Percentiles rank a stretch among this genome's conserved stretches.
phyloP scores from a whole-genome alignment of 257 asterid species.

The Solanum paucissectum region DNA sequence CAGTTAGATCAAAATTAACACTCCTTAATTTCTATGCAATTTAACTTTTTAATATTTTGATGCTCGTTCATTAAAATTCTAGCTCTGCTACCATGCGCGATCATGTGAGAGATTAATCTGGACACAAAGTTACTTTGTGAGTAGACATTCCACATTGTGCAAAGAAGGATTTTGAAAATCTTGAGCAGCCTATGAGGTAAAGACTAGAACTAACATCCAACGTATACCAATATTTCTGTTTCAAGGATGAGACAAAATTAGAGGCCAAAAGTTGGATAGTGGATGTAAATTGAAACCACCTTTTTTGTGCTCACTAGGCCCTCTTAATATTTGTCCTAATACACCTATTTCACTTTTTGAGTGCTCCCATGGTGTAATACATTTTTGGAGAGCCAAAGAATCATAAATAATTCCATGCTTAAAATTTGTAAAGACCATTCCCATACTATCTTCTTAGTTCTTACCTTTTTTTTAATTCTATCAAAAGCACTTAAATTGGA shows the following conservation, averaged over 20 bases:
- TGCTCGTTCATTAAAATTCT: no score
- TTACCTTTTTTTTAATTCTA: neutral
- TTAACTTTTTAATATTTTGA: no score
- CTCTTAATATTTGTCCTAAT: conserved; percentile 12
- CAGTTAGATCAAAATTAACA: no score
- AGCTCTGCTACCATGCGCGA: neutral
- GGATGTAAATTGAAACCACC: conserved; percentile 19
- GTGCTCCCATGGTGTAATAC: neutral
- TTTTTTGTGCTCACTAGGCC: conserved; percentile 17
- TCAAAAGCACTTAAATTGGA: neutral
- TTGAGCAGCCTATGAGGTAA: conserved; percentile 31
- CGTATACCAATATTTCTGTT: conserved; percentile 15
- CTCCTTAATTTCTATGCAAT: no score
- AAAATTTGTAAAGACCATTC: neutral
- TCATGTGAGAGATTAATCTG: neutral
- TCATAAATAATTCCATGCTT: neutral
- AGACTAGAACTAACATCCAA: conserved; percentile 8
- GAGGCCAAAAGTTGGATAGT: conserved; percentile 5
- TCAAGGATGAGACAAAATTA: conserved; percentile 20
- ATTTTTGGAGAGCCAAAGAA: neutral
- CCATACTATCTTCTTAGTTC: neutral
- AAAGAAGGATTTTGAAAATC: conserved; percentile 33
- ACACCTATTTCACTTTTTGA: neutral
- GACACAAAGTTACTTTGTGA: conserved; percentile 8
- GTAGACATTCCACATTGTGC: conserved; percentile 41